Conservation (phyloP, 768 basidiomycete species). For the Pilatotrama ljubarskyi region DNA sequence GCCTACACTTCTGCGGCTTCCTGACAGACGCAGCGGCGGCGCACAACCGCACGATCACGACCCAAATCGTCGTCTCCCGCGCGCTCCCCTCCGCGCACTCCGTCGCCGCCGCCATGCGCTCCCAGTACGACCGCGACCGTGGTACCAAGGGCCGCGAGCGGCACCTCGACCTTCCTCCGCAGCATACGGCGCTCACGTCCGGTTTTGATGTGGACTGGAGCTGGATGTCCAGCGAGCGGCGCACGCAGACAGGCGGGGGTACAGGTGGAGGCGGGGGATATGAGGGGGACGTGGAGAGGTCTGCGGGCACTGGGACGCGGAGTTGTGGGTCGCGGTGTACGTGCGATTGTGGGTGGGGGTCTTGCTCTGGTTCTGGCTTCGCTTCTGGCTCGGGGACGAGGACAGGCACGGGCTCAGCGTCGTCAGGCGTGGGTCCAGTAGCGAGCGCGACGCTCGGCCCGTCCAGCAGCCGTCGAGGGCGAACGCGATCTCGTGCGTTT, state of each 20-base stretch:
- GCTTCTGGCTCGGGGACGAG: background rate
- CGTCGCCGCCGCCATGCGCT: conserved; percentile 24
- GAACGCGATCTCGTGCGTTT: background rate
- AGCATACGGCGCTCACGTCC: background rate
- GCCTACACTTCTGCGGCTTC: too few relatives aligned
- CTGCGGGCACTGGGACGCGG: background rate
- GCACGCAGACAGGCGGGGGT: background rate
- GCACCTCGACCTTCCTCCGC: background rate
- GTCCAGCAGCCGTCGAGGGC: background rate
- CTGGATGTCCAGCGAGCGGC: background rate
- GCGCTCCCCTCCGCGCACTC: conserved; percentile 15
- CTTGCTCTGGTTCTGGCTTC: background rate
- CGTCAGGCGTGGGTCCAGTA: background rate
- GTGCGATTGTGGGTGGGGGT: background rate
- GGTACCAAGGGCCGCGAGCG: background rate
- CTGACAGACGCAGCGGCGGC: conserved; percentile 24
- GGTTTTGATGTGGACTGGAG: conserved; percentile 13
- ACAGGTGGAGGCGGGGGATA: background rate
- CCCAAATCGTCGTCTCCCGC: conserved; percentile 19
- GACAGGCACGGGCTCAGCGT: background rate
- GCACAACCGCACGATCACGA: conserved; percentile 17
- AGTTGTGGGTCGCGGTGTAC: background rate
- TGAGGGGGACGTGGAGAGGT: background rate
- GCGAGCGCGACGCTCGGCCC: background rate
- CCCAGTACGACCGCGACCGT: conserved; percentile 18